A percentile compares a stretch with the other conserved stretches of the same genome.
Conservation (phyloP, 306 rosid species). For the Glycyrrhiza uralensis region DNA sequence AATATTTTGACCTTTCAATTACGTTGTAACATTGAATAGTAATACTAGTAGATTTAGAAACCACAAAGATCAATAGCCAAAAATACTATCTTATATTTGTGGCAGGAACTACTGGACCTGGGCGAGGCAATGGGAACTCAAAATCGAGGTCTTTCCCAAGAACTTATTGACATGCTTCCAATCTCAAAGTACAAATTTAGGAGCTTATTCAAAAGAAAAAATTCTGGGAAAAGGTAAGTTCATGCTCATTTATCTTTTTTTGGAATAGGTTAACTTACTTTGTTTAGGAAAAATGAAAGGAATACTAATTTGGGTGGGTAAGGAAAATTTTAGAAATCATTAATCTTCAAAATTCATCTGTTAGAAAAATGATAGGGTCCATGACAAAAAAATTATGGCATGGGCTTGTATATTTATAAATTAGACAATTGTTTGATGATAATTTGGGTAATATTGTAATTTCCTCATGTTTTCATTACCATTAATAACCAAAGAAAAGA, state of each 20-base stretch:
- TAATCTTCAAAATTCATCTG: background rate
- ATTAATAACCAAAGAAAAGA: background rate
- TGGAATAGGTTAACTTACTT: background rate
- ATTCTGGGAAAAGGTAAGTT: slow-evolving; percentile 57
- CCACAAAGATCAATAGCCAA: background rate
- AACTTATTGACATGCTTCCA: slow-evolving; percentile 73
- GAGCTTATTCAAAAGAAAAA: slow-evolving; percentile 67
- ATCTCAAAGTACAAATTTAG: slow-evolving; percentile 58
- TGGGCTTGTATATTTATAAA: background rate
- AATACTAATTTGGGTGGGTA: background rate
- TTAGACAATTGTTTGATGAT: background rate
- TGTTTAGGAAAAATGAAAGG: background rate
- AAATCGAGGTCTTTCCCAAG: slow-evolving; percentile 73
- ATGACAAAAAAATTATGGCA: background rate
- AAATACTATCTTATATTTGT: background rate
- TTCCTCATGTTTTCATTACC: background rate
- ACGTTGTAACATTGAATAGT: slow-evolving; percentile 3
- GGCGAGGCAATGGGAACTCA: slow-evolving; percentile 82
- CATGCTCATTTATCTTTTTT: background rate
- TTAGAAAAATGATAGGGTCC: background rate
- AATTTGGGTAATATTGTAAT: background rate
- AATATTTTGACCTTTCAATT: background rate
- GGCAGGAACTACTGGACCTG: slow-evolving; percentile 71
- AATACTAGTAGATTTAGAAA: background rate
- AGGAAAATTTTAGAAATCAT: background rate